Conservation (phyloP, 169 alveolate genomes). For the Plasmodium chabaudi region DNA sequence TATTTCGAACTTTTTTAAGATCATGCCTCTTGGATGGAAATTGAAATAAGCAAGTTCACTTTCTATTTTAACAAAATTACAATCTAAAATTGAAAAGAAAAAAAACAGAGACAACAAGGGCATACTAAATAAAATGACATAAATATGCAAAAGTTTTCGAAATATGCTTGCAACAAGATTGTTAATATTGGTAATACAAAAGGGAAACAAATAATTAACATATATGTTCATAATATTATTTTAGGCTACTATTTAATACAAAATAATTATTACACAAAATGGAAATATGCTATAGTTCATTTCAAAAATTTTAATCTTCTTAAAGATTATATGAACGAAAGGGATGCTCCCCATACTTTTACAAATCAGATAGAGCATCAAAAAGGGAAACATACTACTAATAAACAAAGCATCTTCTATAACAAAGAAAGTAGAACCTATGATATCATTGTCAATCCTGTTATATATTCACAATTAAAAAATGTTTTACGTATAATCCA, state of each 20-base stretch:
- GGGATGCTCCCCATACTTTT: not conserved
- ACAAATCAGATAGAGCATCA: not conserved
- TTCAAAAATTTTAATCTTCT: slow-evolving; percentile 11
- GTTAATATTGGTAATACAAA: slow-evolving; percentile 1
- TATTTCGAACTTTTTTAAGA: no score
- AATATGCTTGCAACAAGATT: slow-evolving; percentile 35
- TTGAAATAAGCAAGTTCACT: no score
- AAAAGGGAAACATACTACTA: not conserved
- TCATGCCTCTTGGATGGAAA: no score
- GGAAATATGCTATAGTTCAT: slow-evolving; percentile 1
- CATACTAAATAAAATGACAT: slow-evolving; percentile 30
- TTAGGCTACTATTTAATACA: not conserved
- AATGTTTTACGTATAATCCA: slow-evolving; percentile 23
- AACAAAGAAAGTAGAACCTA: slow-evolving; percentile 4
- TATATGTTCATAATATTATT: not conserved
- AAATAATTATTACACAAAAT: not conserved
- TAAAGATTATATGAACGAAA: slow-evolving; percentile 24
- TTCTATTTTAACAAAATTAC: no score
- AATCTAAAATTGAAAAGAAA: not conserved
- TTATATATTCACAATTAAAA: slow-evolving; percentile 17
- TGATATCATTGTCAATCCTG: slow-evolving; percentile 7
- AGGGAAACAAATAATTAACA: slow-evolving; percentile 14
- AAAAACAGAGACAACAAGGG: not conserved
- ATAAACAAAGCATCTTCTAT: not conserved
- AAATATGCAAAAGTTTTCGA: slow-evolving; percentile 71